These are phyloP conservation scores for Suhomyces maxii DNA, from an alignment of 1,139 yeast genomes.

Conservation along the genomic window DNA sequence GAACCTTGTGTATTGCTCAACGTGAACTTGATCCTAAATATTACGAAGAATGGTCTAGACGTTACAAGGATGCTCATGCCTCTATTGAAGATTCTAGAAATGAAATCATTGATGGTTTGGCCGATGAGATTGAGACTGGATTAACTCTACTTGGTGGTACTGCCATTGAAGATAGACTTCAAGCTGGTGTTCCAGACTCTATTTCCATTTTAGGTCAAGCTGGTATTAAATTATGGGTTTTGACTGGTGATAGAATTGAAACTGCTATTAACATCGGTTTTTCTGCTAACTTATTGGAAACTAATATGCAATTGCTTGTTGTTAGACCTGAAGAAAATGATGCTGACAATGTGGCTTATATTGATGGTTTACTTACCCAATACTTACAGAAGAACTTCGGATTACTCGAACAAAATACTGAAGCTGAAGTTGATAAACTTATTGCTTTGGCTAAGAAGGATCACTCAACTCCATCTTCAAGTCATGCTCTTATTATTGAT, in stretches of 20 bases:
- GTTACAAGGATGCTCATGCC: slow-evolving; percentile 71
- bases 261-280: slow-evolving; percentile 98
- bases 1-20: slow-evolving; percentile 92
- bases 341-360: slow-evolving; percentile 23
- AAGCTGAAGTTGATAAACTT: slow-evolving; percentile 28
- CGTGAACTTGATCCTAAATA: slow-evolving; percentile 63
- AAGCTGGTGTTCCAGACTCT: slow-evolving; percentile 94
- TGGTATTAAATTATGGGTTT: slow-evolving; percentile 94
- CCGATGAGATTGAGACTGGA: slow-evolving; percentile 76
- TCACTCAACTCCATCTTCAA: slow-evolving; percentile 51
- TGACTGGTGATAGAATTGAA: slow-evolving; percentile 97
- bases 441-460: slow-evolving; percentile 46
- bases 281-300: slow-evolving; percentile 86
- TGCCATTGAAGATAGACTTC: slow-evolving; percentile 94
- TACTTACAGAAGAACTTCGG: slow-evolving; percentile 45
- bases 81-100: slow-evolving; percentile 77
- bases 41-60: slow-evolving; percentile 66
- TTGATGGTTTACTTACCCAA: slow-evolving; percentile 37
- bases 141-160: slow-evolving; percentile 87
- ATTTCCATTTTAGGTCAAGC: slow-evolving; percentile 83
- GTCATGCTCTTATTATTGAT: slow-evolving; percentile 54
- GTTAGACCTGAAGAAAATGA: slow-evolving; percentile 33
- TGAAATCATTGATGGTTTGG: slow-evolving; percentile 70
- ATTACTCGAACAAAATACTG: slow-evolving; percentile 26
- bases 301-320: slow-evolving; percentile 82